Conservation (phyloP, 169 alveolate genomes). For the Plasmodium cynomolgi region DNA sequence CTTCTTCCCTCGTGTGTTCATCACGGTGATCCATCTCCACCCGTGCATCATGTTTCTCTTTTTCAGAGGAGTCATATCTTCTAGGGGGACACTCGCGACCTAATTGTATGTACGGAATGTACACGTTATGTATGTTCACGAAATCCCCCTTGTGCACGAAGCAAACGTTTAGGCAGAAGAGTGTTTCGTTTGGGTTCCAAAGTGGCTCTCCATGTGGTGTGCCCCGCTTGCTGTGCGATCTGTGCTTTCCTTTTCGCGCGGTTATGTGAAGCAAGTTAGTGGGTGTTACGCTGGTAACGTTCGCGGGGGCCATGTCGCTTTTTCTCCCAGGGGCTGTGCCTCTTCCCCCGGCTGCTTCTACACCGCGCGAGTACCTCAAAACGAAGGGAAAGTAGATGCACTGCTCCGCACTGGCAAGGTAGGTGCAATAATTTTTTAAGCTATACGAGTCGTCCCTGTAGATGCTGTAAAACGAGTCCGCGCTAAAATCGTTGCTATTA, state of each 20-base stretch:
- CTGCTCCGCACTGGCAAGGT: conserved; percentile 20
- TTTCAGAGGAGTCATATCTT: not conserved
- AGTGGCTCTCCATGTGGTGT: not conserved
- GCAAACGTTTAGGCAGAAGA: conserved; percentile 41
- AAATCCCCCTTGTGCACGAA: conserved; percentile 55
- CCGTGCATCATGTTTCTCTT: not conserved
- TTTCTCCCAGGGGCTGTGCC: not conserved
- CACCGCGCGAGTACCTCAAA: not conserved
- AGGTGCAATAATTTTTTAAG: conserved; percentile 18
- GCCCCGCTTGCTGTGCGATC: not conserved
- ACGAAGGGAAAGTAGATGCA: conserved; percentile 40
- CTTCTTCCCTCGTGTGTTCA: not conserved
- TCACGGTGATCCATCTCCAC: not conserved
- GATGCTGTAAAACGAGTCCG: conserved; percentile 41
- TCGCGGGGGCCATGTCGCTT: not conserved
- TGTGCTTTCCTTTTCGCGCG: not conserved
- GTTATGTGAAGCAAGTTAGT: not conserved
- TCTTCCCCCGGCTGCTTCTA: not conserved
- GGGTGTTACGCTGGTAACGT: not conserved
- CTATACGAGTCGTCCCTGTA: conserved; percentile 29
- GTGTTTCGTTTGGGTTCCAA: conserved; percentile 17
- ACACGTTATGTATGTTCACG: conserved; percentile 56
- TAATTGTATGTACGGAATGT: conserved; percentile 57
- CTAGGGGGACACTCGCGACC: not conserved
- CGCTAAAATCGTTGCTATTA: conserved; percentile 25